Evolutionary conservation across 2,329 filamentous ascomycete genomes (phyloP).

Genomic region (Fusarium incarnatum): DNA sequence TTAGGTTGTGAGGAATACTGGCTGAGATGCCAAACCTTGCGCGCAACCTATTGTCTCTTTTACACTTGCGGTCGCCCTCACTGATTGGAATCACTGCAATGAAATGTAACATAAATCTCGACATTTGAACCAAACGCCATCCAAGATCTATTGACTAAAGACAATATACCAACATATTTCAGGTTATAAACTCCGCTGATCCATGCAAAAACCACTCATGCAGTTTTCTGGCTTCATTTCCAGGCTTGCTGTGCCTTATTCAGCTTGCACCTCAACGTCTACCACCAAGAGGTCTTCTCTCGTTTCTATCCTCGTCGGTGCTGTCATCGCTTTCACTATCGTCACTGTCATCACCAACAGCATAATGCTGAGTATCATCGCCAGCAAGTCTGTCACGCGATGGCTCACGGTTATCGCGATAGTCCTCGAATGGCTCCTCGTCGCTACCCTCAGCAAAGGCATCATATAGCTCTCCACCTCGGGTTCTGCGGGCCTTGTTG

Average conservation of each 20-base stretch:
- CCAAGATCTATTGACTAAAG: slow-evolving; percentile 36
- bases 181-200: slow-evolving; percentile 40
- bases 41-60: neutral
- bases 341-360: slow-evolving; percentile 62
- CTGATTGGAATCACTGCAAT: neutral
- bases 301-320: slow-evolving; percentile 48
- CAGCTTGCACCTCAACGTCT: slow-evolving; percentile 17
- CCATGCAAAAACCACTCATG: slow-evolving; percentile 38
- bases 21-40: neutral
- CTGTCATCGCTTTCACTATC: slow-evolving; percentile 57
- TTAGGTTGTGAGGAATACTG: neutral
- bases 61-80: neutral
- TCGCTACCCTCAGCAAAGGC: slow-evolving; percentile 90
- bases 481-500: slow-evolving; percentile 61
- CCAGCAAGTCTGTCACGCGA: slow-evolving; percentile 48
- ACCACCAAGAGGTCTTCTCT: slow-evolving; percentile 43
- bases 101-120: neutral
- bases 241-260: neutral
- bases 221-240: neutral
- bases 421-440: slow-evolving; percentile 68
- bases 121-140: slow-evolving; percentile 31
- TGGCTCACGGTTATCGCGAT: slow-evolving; percentile 57
- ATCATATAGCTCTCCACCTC: slow-evolving; percentile 94
- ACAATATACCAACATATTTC: slow-evolving; percentile 28
- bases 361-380: slow-evolving; percentile 60